These are phyloP conservation scores for Phoma herbarum DNA, from an alignment of 2,329 filamentous ascomycete species.

Conservation along the genomic window DNA sequence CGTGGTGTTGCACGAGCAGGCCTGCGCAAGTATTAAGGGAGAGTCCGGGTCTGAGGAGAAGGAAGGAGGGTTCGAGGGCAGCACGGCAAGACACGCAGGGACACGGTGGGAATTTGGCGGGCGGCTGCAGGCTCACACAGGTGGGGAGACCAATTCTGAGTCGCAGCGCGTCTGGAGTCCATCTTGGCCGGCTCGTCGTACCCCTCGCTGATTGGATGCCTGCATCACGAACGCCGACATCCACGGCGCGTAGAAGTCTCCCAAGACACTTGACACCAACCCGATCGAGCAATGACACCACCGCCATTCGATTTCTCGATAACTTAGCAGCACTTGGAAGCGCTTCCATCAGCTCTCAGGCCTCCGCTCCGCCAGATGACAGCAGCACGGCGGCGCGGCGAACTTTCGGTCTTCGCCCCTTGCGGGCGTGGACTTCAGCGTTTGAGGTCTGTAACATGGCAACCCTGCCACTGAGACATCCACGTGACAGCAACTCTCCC, in stretches of 20 bases:
- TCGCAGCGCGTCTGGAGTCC: slow-evolving; percentile 47
- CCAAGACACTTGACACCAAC: slow-evolving; percentile 36
- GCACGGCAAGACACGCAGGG: slow-evolving; percentile 41
- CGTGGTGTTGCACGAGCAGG: slow-evolving; percentile 20
- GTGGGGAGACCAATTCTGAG: slow-evolving; percentile 51
- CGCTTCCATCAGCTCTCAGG: slow-evolving; percentile 24
- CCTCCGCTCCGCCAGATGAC: slow-evolving; percentile 20
- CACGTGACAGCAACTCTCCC: slow-evolving; percentile 41
- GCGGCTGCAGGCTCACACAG: slow-evolving; percentile 48
- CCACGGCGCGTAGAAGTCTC: slow-evolving; percentile 45
- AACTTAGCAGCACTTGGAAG: slow-evolving; percentile 24
- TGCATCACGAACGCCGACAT: slow-evolving; percentile 37
- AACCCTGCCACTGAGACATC: slow-evolving; percentile 45
- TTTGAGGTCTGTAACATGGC: slow-evolving; percentile 53
- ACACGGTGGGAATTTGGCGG: slow-evolving; percentile 44
- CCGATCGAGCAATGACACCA: slow-evolving; percentile 41
- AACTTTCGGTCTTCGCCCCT: slow-evolving; percentile 22
- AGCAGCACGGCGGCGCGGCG: slow-evolving; percentile 25
- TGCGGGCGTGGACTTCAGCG: slow-evolving; percentile 32
- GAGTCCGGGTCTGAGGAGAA: slow-evolving; percentile 33
- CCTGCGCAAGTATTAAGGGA: slow-evolving; percentile 35
- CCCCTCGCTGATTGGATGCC: slow-evolving; percentile 40
- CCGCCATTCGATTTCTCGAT: slow-evolving; percentile 31
- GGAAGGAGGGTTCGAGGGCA: slow-evolving; percentile 41
- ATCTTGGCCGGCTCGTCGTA: slow-evolving; percentile 43